Evolutionary conservation across 129 eudicot genomes (phyloP).

Genomic region (Gnaphalium uliginosum): DNA sequence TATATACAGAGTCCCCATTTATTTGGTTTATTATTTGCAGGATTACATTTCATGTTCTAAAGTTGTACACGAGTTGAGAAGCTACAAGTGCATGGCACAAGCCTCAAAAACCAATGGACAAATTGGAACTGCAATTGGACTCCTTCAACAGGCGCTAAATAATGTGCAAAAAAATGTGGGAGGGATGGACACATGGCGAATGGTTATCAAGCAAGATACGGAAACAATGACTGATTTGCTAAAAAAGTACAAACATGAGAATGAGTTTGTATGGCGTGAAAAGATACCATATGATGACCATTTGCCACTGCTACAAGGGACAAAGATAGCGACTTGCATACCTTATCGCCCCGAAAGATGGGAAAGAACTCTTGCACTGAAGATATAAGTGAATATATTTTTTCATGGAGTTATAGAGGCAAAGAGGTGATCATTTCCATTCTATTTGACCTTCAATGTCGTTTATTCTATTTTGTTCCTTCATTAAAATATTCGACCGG

Average conservation of each 20-base stretch:
- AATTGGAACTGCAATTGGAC: conserved; percentile 56
- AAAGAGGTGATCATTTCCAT: conserved; percentile 8
- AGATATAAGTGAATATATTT: conserved; percentile 24
- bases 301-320: conserved; percentile 59
- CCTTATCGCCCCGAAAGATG: conserved; percentile 56
- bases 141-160: conserved; percentile 42
- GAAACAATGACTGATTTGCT: conserved; percentile 39
- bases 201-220: conserved; percentile 41
- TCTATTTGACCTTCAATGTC: neutral
- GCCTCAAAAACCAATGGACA: conserved; percentile 40
- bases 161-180: conserved; percentile 39
- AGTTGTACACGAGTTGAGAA: conserved; percentile 53
- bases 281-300: conserved; percentile 51
- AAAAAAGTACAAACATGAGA: conserved; percentile 57
- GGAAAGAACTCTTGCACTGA: conserved; percentile 54
- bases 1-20: neutral
- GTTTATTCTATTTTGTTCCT: conserved; percentile 1
- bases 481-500: neutral
- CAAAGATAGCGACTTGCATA: conserved; percentile 45
- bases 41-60: conserved; percentile 54
- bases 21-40: conserved; percentile 35
- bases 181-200: conserved; percentile 59
- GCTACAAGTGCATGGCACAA: conserved; percentile 58
- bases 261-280: conserved; percentile 63
- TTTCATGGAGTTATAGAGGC: neutral